These are phyloP conservation scores for Rutstroemia sp. DNA, from an alignment of 2,329 filamentous ascomycete species.

Conservation along the genomic window DNA sequence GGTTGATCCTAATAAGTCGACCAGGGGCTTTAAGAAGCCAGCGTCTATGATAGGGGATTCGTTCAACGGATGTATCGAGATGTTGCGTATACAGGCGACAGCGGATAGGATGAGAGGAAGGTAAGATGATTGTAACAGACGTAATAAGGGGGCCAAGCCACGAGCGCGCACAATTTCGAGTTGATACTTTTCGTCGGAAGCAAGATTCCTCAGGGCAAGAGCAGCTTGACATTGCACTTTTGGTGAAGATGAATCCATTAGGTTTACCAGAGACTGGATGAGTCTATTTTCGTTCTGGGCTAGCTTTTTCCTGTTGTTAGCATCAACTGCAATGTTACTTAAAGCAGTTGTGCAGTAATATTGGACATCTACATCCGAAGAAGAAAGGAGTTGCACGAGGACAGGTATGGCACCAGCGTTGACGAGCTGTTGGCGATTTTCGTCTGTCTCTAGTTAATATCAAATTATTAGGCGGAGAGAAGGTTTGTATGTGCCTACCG, in stretches of 20 bases:
- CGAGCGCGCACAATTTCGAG: slow-evolving; percentile 90
- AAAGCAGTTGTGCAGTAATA: slow-evolving; percentile 99
- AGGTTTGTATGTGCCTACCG: slow-evolving; percentile 47
- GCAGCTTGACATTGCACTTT: slow-evolving; percentile 98
- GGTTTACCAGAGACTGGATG: slow-evolving; percentile 85
- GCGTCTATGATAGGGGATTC: slow-evolving; percentile 98
- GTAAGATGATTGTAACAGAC: slow-evolving; percentile 89
- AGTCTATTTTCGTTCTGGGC: slow-evolving; percentile 85
- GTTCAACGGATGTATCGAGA: slow-evolving; percentile 95
- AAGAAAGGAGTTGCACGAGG: slow-evolving; percentile 87
- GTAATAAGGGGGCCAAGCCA: slow-evolving; percentile 76
- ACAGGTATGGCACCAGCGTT: slow-evolving; percentile 97
- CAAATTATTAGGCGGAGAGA: not conserved
- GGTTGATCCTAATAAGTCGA: slow-evolving; percentile 87
- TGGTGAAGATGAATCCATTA: slow-evolving; percentile 95
- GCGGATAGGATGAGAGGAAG: slow-evolving; percentile 92
- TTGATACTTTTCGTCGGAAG: slow-evolving; percentile 97
- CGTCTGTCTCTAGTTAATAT: slow-evolving; percentile 50
- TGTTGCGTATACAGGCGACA: slow-evolving; percentile 97
- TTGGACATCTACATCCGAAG: slow-evolving; percentile 91
- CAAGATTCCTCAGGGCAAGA: slow-evolving; percentile 85
- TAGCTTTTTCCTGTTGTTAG: slow-evolving; percentile 82
- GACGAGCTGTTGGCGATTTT: slow-evolving; percentile 95
- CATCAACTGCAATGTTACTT: slow-evolving; percentile 96
- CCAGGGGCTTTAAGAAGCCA: slow-evolving; percentile 86